Evolutionary conservation across 306 rosid species (phyloP).

Genomic region (Castanea sativa): DNA sequence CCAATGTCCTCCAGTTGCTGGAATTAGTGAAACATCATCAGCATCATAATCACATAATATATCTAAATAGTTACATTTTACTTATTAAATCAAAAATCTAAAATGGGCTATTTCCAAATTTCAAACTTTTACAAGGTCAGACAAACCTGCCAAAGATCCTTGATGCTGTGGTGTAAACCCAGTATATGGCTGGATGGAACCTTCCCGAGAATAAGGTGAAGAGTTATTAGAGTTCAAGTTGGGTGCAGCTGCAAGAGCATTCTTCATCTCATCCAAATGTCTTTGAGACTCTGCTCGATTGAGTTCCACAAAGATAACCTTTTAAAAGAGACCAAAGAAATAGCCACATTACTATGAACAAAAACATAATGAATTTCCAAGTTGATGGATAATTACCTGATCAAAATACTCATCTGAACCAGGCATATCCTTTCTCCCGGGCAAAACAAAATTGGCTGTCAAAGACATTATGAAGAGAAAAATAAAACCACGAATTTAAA

Average conservation of each 20-base stretch:
- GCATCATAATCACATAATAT: not conserved
- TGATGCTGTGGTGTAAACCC: conserved; percentile 24
- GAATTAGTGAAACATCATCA: conserved; percentile 9
- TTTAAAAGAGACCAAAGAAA: conserved; percentile 14
- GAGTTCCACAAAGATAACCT: conserved; percentile 62
- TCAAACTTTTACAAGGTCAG: not conserved
- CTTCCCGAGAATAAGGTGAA: conserved; percentile 12
- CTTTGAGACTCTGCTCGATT: conserved; percentile 44
- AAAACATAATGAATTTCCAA: conserved; percentile 3
- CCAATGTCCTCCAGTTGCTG: conserved; percentile 21
- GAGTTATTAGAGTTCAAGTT: conserved; percentile 4
- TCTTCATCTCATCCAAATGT: conserved; percentile 53
- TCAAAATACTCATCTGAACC: conserved; percentile 49
- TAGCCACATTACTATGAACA: conserved; percentile 6
- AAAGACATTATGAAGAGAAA: conserved; percentile 10
- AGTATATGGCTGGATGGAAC: conserved; percentile 20
- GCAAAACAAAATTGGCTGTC: conserved; percentile 53
- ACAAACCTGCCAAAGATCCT: conserved; percentile 30
- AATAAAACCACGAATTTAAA: not conserved
- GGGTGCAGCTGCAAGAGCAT: conserved; percentile 14
- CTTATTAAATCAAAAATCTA: too few relatives aligned
- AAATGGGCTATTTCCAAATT: not conserved
- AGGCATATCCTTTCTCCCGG: conserved; percentile 53
- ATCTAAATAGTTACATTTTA: not conserved
- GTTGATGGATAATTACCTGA: conserved; percentile 33